Evolutionary conservation across 2,329 filamentous ascomycete genomes (phyloP), one percentile per base, ranked within the genome.

Genomic region (Leptographium wingfieldii): DNA sequence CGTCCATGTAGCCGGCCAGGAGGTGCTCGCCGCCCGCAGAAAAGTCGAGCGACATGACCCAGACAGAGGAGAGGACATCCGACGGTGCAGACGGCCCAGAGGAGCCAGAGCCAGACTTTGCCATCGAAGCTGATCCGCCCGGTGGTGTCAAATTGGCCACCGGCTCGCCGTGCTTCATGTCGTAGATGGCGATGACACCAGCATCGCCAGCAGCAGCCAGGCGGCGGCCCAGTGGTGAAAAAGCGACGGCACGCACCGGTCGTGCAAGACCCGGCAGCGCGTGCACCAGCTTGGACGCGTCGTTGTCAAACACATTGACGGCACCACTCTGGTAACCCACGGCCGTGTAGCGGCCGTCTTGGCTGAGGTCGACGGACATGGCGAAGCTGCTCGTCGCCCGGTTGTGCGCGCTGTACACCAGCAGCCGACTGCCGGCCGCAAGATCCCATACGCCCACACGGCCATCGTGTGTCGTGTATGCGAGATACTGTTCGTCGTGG

Each of bases 291-390:
- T 90, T 83, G 3, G 90, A 89, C 0, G 88, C 90, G 66, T 91
- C 86, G 68, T 96, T 97, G 76, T 91, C 92, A 79, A 97, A 99
- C 63, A 99, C 84, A 74, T 96, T 96, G 63, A 97, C 82, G 14
- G 85, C 86, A 19, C 94, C 94, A 68, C 88, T 96, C 71, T 96
- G 88, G 73, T 99, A 92, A 0, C 94, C 94, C 58, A 88, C 95
- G 4, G 92, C 92, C 35, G 92, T 95, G 71, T 90, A 87, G 63
- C 83, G 85, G 58, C 92, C 92, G 71, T 99, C 88, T 25, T 76
- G 73, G 66, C 82, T 85, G 70, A 97, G 73, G 70, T 94, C 92
- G 63, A 99, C 85, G 68, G 87, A 88, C 74, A 94, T 83, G 46
- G 91, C 92, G 74, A 96, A 97, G 72, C 87, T 92, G 1, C 75